Conservation (phyloP, 768 basidiomycete species). For the Rhizopogon vinicolor region DNA sequence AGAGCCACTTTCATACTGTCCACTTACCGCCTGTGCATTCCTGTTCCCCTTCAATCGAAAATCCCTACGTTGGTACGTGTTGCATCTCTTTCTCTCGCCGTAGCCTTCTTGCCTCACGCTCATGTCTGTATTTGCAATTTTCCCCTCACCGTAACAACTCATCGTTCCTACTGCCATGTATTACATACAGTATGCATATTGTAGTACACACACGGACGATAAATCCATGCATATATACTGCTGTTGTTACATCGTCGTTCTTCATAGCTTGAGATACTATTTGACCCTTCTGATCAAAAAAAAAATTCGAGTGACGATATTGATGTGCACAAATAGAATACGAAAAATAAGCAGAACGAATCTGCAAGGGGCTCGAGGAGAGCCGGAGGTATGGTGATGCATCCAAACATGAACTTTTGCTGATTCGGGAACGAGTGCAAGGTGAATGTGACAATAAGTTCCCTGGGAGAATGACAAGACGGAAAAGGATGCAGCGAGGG, state of each 20-base stretch:
- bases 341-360: no score
- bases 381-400: no score
- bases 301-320: no score
- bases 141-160: neutral
- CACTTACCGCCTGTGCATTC: slow-evolving; percentile 19
- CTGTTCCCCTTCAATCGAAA: slow-evolving; percentile 13
- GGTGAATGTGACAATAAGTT: no score
- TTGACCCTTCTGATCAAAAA: neutral
- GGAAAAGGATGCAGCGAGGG: no score
- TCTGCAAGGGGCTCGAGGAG: no score
- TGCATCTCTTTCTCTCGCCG: neutral
- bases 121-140: neutral
- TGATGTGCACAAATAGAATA: no score
- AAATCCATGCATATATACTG: slow-evolving; percentile 1
- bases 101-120: neutral
- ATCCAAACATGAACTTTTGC: no score
- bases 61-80: neutral
- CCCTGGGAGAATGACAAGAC: no score
- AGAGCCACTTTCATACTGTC: slow-evolving; percentile 18
- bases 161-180: neutral
- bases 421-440: no score
- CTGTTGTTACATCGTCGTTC: neutral
- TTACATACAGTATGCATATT: neutral
- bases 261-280: neutral
- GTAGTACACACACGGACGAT: slow-evolving; percentile 2